These are phyloP conservation scores for Leccinum pachyderme DNA, from an alignment of 1,284 basidiomycete genomes.

Conservation along the genomic window DNA sequence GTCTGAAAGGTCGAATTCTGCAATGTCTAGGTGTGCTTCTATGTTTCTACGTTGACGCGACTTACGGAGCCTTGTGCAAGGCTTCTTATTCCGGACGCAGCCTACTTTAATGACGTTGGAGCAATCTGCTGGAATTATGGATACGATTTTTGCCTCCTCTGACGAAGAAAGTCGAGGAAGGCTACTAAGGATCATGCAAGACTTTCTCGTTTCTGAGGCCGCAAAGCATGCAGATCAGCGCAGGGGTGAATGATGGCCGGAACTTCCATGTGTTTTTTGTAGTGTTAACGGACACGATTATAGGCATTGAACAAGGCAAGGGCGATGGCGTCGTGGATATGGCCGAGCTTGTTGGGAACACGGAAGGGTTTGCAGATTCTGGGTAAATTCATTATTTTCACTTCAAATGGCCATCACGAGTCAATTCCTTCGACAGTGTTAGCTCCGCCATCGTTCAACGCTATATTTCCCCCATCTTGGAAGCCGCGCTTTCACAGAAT, in stretches of 20 bases:
- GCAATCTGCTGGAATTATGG: constrained; percentile 83
- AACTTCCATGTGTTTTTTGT: neutral
- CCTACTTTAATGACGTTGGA: constrained; percentile 85
- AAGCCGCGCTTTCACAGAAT: constrained; percentile 75
- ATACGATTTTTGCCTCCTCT: constrained; percentile 72
- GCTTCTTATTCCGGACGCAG: constrained; percentile 89
- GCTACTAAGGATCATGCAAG: constrained; percentile 85
- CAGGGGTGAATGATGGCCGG: constrained; percentile 46
- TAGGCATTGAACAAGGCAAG: constrained; percentile 42
- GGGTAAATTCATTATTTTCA: constrained; percentile 50
- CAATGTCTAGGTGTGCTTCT: constrained; percentile 73
- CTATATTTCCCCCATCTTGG: constrained; percentile 81
- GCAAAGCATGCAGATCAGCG: constrained; percentile 68
- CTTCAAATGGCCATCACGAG: neutral
- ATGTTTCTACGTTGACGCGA: neutral
- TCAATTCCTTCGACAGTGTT: constrained; percentile 52
- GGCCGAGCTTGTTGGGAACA: constrained; percentile 92
- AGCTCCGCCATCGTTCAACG: constrained; percentile 93
- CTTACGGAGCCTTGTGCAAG: constrained; percentile 36
- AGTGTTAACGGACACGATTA: neutral
- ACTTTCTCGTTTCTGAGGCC: constrained; percentile 82
- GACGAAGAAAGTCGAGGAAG: constrained; percentile 73
- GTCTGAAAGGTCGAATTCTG: constrained; percentile 63
- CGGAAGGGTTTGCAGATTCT: constrained; percentile 92
- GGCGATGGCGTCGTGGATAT: constrained; percentile 66